These are phyloP conservation scores for Gamarada debralockiae DNA, from an alignment of 495 filamentous ascomycete species.

Conservation along the genomic window DNA sequence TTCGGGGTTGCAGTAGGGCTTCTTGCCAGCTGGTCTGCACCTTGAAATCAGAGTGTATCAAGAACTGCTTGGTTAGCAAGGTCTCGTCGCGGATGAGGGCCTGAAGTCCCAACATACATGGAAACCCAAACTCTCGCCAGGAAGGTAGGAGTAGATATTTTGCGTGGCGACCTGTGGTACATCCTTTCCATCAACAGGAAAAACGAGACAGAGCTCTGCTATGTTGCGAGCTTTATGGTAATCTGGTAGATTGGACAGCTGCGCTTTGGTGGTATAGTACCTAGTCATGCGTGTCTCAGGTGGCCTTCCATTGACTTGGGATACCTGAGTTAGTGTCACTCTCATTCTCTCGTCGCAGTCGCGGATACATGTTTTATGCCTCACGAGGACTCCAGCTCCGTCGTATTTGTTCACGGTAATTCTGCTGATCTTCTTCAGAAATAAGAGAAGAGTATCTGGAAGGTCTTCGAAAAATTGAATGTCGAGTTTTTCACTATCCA, in stretches of 20 bases:
- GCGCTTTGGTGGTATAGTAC: not conserved
- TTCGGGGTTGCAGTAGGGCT: constrained; percentile 1
- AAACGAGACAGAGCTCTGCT: not conserved
- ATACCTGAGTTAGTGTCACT: not conserved
- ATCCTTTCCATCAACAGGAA: not conserved
- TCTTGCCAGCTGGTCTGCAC: constrained; percentile 3
- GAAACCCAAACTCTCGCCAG: not conserved
- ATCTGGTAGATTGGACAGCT: not conserved
- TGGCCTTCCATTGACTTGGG: not conserved
- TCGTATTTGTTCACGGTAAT: not conserved
- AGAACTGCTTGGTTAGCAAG: constrained; percentile 5
- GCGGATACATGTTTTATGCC: not conserved
- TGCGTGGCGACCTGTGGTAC: not conserved
- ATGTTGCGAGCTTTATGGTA: not conserved
- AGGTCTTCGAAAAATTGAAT: not conserved
- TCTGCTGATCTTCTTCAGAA: not conserved
- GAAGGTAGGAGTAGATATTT: not conserved
- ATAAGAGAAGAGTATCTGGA: constrained; percentile 6
- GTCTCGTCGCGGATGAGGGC: not conserved
- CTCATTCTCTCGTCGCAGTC: not conserved
- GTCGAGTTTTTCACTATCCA: not conserved
- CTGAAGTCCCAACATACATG: not conserved
- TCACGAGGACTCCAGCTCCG: not conserved
- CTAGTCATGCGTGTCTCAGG: not conserved
- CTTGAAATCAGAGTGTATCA: constrained; percentile 13